Evolutionary conservation across 1,284 basidiomycete genomes (phyloP), one percentile per base, ranked within the genome.

Genomic region (Meira miltonrushii): DNA sequence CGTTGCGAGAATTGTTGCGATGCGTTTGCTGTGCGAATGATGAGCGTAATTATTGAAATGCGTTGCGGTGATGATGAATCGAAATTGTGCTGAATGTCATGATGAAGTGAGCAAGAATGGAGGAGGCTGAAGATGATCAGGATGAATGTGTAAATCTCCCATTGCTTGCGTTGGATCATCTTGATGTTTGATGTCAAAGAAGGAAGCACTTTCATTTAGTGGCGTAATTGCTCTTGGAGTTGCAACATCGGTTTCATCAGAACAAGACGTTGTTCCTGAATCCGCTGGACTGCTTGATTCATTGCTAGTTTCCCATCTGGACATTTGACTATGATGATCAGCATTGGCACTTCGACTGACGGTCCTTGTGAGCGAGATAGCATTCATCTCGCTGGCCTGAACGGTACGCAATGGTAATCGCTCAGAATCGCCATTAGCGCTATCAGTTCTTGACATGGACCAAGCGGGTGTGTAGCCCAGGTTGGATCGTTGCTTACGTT

Each of bases 41-140:
- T 44, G 43, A 44, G 43, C 17, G 43, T 44, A 25, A 25, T 17
- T 44, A 25, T n/a, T n/a, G n/a, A n/a, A n/a, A n/a, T n/a, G n/a
- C n/a, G n/a, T n/a, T n/a, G n/a, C n/a, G n/a, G n/a, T 44, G 43
- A 17, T 44, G 43, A 44, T 17, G 3, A 44, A 44, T n/a, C n/a
- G n/a, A n/a, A n/a, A n/a, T n/a, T n/a, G n/a, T n/a, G n/a, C n/a
- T n/a, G n/a, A n/a, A n/a, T n/a, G 9, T 44, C 17, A 25, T 44
- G 43, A 44, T 44, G 43, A 44, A 44, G 43, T 17, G 23, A 44
- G 4, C 23, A 53, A 41, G 23, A 23, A 12, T 3, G 50, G 38
- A 2, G 50, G 50, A 38, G 50, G 50, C 23, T 28, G 50, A 41
- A 53, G 50, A 33, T 53, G 50, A 53, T 41, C 39, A 19, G 50